Percentiles rank a stretch among this genome's conserved stretches.
Conservation (phyloP, 306 rosid genomes). For the Acmispon strigosus region DNA sequence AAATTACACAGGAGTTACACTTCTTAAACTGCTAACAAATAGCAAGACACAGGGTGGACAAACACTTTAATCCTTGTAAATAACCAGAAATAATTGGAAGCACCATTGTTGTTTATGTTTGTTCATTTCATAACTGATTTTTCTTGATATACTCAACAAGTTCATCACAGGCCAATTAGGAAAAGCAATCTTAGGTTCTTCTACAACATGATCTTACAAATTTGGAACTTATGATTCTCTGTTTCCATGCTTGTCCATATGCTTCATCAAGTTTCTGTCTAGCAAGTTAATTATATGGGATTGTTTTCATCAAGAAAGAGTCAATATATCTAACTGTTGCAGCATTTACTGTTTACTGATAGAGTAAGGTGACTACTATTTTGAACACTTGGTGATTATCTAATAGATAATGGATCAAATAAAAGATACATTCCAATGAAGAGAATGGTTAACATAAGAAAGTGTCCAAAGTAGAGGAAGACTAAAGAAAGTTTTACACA, state of each 20-base stretch:
- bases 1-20: not conserved
- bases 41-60: not conserved
- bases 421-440: not conserved
- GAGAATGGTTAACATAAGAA: not conserved
- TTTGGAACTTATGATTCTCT: constrained; percentile 12
- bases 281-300: not conserved
- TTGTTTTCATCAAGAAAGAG: not conserved
- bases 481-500: not conserved
- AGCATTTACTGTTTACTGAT: not conserved
- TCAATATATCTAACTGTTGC: not conserved
- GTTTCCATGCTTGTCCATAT: constrained; percentile 57
- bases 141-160: not conserved
- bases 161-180: not conserved
- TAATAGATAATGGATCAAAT: not conserved
- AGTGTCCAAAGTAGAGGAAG: not conserved
- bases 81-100: not conserved
- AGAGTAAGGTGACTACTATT: not conserved
- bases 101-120: not conserved
- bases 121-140: not conserved
- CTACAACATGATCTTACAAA: not conserved
- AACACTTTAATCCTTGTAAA: not conserved
- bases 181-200: not conserved
- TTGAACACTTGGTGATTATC: not conserved
- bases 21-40: not conserved
- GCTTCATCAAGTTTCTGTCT: constrained; percentile 53